Percentiles rank a stretch among this genome's conserved stretches.
phyloP scores from a whole-genome alignment of 106 monocot species.

The Dendrobium chrysotoxum region DNA sequence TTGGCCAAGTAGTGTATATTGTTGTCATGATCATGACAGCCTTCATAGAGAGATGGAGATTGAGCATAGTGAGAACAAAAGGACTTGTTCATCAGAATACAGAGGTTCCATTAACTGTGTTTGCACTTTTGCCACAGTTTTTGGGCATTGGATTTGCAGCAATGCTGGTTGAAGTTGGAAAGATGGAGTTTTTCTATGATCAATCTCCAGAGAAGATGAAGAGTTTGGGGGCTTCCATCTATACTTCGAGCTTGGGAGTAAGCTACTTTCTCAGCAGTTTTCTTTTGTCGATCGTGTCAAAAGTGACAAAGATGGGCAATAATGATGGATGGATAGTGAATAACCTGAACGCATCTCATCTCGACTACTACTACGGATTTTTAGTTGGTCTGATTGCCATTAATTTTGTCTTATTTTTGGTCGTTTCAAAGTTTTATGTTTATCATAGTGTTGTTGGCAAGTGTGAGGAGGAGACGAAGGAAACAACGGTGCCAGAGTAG shows the following conservation, averaged over 20 bases:
- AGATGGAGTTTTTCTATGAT: slow-evolving; percentile 47
- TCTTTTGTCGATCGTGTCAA: slow-evolving; percentile 20
- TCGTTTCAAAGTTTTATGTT: slow-evolving; percentile 20
- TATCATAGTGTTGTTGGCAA: slow-evolving; percentile 23
- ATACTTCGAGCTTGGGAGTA: slow-evolving; percentile 32
- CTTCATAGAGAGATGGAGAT: slow-evolving; percentile 16
- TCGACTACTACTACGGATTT: slow-evolving; percentile 41
- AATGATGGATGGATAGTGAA: slow-evolving; percentile 32
- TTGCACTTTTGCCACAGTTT: slow-evolving; percentile 20
- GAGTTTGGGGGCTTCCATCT: slow-evolving; percentile 44
- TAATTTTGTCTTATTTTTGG: slow-evolving; percentile 30
- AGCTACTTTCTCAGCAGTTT: slow-evolving; percentile 45
- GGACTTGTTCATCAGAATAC: background rate
- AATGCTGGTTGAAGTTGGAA: slow-evolving; percentile 16
- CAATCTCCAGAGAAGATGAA: slow-evolving; percentile 58
- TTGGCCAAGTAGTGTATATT: slow-evolving; percentile 15
- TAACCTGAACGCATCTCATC: slow-evolving; percentile 28
- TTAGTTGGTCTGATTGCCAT: slow-evolving; percentile 20
- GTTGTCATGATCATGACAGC: slow-evolving; percentile 11
- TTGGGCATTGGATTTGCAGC: slow-evolving; percentile 16
- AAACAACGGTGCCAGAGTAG: background rate
- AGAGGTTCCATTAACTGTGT: slow-evolving; percentile 18
- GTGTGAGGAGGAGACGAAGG: slow-evolving; percentile 6
- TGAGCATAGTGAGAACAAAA: background rate
- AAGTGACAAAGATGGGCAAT: slow-evolving; percentile 8